Conservation (phyloP, 176 grass and related monocot genomes). For the Triticum aestivum region IWGSC_CS_RefSeq_v2.1 NC_057795.1:307924393-307924892, state of each 20-base stretch:
- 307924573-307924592: not conserved
- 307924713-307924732: conserved; percentile 18
- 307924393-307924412: conserved; percentile 25
- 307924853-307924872: not conserved
- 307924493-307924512: conserved; percentile 4
- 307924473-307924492: not conserved
- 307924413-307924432: conserved; percentile 27
- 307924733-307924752: conserved; percentile 5
- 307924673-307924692: conserved; percentile 23
- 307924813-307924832: not conserved
- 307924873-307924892: not conserved
- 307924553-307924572: not conserved
- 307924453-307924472: not conserved
- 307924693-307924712: conserved; percentile 2
- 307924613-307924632: not conserved
- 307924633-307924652: conserved; percentile 13
- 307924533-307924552: not conserved
- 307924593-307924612: conserved; percentile 14
- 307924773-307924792: not conserved
- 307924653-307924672: conserved; percentile 23
- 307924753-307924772: conserved; percentile 5
- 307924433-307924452: not conserved
- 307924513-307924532: conserved; percentile 29
- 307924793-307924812: not conserved
- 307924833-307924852: not conserved